Evolutionary conservation across 257 asterid species (phyloP).

Genomic region (Penstemon davidsonii): DNA sequence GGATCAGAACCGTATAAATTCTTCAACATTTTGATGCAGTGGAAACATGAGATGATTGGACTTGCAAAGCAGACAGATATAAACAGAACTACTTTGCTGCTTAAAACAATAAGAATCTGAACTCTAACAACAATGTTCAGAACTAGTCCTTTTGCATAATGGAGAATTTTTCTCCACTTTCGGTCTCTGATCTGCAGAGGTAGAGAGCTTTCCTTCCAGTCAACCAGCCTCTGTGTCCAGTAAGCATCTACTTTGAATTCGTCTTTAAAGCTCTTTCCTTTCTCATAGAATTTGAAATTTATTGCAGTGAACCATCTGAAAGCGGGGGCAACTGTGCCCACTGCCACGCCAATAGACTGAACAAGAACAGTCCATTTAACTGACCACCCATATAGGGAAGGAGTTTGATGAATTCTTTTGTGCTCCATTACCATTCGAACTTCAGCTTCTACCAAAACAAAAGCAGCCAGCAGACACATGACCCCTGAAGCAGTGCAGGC

Average conservation of each 20-base stretch:
- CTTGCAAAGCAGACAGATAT: conserved; percentile 28
- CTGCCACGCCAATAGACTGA: conserved; percentile 37
- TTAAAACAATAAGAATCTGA: conserved; percentile 38
- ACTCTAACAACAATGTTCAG: conserved; percentile 30
- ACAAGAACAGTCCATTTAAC: conserved; percentile 27
- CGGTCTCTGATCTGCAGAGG: conserved; percentile 31
- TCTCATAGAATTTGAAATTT: conserved; percentile 11
- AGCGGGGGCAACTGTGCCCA: conserved; percentile 42
- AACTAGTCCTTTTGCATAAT: conserved; percentile 29
- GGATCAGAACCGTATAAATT: neutral
- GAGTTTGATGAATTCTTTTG: neutral
- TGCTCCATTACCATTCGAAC: conserved; percentile 19
- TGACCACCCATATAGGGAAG: conserved; percentile 39
- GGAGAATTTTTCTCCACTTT: conserved; percentile 38
- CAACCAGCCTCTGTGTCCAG: conserved; percentile 43
- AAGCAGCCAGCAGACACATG: conserved; percentile 31
- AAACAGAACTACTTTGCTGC: conserved; percentile 33
- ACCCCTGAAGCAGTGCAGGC: conserved; percentile 36
- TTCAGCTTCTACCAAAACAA: conserved; percentile 33
- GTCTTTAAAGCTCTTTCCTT: neutral
- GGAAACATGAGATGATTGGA: conserved; percentile 25
- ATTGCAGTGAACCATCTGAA: conserved; percentile 35
- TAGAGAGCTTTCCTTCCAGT: conserved; percentile 45
- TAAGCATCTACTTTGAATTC: conserved; percentile 34
- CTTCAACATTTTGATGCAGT: conserved; percentile 21